Evolutionary conservation across 768 basidiomycete genomes (phyloP).

Genomic region (Leccinum aurantiacum): DNA sequence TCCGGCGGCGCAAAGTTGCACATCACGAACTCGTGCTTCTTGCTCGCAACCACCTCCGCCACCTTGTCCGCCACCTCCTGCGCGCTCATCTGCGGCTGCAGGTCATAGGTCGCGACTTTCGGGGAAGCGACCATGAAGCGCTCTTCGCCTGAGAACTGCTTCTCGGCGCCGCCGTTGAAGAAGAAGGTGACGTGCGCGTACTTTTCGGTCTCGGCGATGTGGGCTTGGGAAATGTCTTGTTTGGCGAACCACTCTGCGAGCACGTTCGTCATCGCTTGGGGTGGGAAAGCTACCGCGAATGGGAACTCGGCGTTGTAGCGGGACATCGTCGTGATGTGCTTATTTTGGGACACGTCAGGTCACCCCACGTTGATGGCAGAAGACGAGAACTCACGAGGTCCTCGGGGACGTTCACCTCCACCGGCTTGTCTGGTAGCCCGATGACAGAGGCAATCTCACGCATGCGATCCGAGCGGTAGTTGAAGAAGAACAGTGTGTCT

Average conservation of each 20-base stretch:
- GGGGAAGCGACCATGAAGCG: slow-evolving; percentile 89
- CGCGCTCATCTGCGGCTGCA: slow-evolving; percentile 87
- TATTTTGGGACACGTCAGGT: background rate
- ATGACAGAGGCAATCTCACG: slow-evolving; percentile 84
- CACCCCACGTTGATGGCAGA: background rate
- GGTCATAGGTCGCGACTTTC: slow-evolving; percentile 93
- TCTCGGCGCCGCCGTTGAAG: slow-evolving; percentile 96
- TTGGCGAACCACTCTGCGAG: slow-evolving; percentile 89
- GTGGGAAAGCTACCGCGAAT: slow-evolving; percentile 91
- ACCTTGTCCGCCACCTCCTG: slow-evolving; percentile 89
- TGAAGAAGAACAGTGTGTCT: slow-evolving; percentile 95
- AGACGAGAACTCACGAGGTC: slow-evolving; percentile 58
- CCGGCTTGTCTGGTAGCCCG: slow-evolving; percentile 78
- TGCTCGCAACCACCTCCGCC: slow-evolving; percentile 72
- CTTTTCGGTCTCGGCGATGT: slow-evolving; percentile 97
- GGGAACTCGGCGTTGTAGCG: slow-evolving; percentile 90
- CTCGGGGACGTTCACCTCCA: slow-evolving; percentile 79
- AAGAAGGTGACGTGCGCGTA: slow-evolving; percentile 98
- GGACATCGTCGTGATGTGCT: slow-evolving; percentile 94
- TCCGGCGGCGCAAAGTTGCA: slow-evolving; percentile 98
- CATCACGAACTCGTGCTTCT: slow-evolving; percentile 87
- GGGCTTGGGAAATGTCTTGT: slow-evolving; percentile 79
- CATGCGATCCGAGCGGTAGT: slow-evolving; percentile 97
- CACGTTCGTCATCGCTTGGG: slow-evolving; percentile 90
- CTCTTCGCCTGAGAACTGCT: slow-evolving; percentile 82